Base-by-base conservation (phyloP, 371 early-diverging fungal genomes). In the Mortierella sp. region DNA sequence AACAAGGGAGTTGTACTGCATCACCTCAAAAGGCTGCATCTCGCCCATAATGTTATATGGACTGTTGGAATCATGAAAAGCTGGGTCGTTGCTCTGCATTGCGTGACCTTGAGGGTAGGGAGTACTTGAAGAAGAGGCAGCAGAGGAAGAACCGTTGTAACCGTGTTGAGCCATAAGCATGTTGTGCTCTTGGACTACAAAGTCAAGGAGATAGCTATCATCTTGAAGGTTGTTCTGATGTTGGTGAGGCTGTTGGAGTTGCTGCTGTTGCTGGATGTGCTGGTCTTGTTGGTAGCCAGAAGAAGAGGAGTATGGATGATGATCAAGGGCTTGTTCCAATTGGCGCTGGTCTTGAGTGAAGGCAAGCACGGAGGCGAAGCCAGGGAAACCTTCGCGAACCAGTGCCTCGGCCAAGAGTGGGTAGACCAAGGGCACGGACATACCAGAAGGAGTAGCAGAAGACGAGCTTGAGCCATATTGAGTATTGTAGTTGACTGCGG, bases 1-100 rank as follows among this genome's bases (percentile, higher is more conserved):
- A 28, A 79, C 32, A 11, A 79, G 70, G 10, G 66, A 62, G 70
- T 79, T 79, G 74, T 74, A 79, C 60, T 79, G 80, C 68, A 74
- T 41, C 28, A 74, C 32, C 62, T 80, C 75, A 24, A 74, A 32
- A 28, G 75, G 70, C 11, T 59, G 68, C 71, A 79, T 74, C 15
- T 67, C 70, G 10, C 69, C 65, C 28, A 28, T 28, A 28, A 28
- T 66, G 69, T 66, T 28, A 78, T 32, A 58, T 40, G 57, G 28
- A 28, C 28, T 28, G 57, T 67, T 66, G 45, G 72, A 58, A n/a
- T 63, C 72, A 58, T 77, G 78, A 5, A 70, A 48, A 19, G 66
- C 67, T 1, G 66, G 52, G 59, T 63, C 45, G 57, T 33, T 63
- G 60, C 32, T 66, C 16, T 67, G 57, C 65, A 64, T 52, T 24